phyloP scores from a whole-genome alignment of 495 filamentous ascomycete species.

The Bathelium albidoporum region DNA sequence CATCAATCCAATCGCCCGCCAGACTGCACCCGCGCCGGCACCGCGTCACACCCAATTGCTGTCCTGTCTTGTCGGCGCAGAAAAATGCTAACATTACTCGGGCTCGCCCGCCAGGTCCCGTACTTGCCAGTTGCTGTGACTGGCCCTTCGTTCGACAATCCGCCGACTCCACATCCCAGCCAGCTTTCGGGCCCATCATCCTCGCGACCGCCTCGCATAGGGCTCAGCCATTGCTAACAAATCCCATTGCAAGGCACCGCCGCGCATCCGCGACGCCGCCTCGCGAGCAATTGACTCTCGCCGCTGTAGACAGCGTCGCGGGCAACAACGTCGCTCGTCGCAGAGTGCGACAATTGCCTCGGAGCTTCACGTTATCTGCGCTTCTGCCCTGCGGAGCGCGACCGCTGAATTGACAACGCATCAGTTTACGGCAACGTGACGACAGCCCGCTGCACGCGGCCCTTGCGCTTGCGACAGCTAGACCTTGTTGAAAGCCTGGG shows the following conservation, averaged over 20 bases:
- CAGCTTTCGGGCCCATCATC: neutral
- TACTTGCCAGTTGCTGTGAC: constrained; percentile 1
- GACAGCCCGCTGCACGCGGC: neutral
- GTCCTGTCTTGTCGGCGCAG: neutral
- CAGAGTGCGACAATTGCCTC: neutral
- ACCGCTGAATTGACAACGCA: neutral
- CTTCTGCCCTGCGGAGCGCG: neutral
- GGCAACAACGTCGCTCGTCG: neutral
- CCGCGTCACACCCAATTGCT: neutral
- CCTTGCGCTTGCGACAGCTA: neutral
- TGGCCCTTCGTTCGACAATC: constrained; percentile 3
- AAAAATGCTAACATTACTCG: constrained; percentile 2
- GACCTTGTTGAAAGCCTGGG: neutral
- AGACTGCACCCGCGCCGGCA: neutral
- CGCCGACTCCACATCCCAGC: constrained; percentile 1
- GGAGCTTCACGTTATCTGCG: constrained; percentile 2
- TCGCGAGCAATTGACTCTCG: neutral
- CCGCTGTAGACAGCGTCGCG: neutral
- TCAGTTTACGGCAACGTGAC: neutral
- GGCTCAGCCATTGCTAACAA: neutral
- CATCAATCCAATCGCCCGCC: constrained; percentile 2
- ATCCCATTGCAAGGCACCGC: neutral
- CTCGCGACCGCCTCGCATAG: neutral
- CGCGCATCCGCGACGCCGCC: neutral
- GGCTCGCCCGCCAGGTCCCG: constrained; percentile 1